These are phyloP conservation scores for Terana coerulea DNA, from an alignment of 768 basidiomycete species.

Conservation along the genomic window DNA sequence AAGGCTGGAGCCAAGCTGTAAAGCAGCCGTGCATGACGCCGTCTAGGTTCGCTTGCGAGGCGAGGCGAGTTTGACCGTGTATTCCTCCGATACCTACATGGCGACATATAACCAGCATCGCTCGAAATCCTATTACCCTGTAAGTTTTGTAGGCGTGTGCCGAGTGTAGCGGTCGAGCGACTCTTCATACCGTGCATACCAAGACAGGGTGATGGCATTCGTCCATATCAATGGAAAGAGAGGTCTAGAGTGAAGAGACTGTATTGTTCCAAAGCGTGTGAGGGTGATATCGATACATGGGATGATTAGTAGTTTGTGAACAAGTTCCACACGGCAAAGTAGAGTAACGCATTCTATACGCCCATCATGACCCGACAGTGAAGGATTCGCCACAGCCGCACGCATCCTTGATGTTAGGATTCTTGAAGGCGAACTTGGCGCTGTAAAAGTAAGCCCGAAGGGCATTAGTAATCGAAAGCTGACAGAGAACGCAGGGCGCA, in stretches of 20 bases:
- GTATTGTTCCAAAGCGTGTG: not conserved
- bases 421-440: conserved; percentile 80
- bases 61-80: too few species aligned
- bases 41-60: too few species aligned
- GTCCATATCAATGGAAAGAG: too few species aligned
- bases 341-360: not conserved
- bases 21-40: too few species aligned
- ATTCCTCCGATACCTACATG: too few species aligned
- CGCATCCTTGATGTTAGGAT: conserved; percentile 92
- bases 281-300: conserved; percentile 1
- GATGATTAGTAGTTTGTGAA: not conserved
- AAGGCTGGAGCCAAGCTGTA: conserved; percentile 20
- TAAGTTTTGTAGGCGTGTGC: too few species aligned
- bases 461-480: conserved; percentile 6
- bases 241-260: not conserved
- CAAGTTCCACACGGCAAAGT: not conserved
- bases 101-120: too few species aligned
- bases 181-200: too few species aligned
- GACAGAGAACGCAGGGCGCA: conserved; percentile 32
- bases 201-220: too few species aligned
- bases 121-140: too few species aligned
- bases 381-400: conserved; percentile 96
- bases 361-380: conserved; percentile 41
- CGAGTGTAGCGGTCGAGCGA: too few species aligned
- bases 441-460: conserved; percentile 32